Evolutionary conservation across 176 grass and related monocot genomes (phyloP).

Genomic region (Secale cereale): DNA sequence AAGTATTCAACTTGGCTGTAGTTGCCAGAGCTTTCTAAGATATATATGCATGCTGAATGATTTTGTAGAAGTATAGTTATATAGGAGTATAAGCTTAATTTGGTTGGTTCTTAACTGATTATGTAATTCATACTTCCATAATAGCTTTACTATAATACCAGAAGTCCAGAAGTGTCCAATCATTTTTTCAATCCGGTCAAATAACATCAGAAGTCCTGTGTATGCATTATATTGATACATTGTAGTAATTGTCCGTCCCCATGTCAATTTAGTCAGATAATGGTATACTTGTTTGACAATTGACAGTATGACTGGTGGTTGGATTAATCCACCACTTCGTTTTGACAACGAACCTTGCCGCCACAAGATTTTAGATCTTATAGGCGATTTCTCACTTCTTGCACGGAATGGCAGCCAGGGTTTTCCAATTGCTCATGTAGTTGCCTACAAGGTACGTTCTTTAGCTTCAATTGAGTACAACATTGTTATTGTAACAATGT

Average conservation of each 20-base stretch:
- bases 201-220: neutral
- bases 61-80: neutral
- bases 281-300: slow-evolving; percentile 19
- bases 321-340: slow-evolving; percentile 81
- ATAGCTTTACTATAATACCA: neutral
- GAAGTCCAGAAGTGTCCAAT: neutral
- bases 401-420: slow-evolving; percentile 83
- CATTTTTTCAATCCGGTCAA: neutral
- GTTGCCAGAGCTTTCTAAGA: slow-evolving; percentile 1
- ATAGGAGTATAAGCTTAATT: neutral
- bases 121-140: neutral
- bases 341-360: slow-evolving; percentile 83
- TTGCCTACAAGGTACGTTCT: slow-evolving; percentile 85
- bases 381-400: slow-evolving; percentile 90
- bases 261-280: slow-evolving; percentile 24
- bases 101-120: neutral
- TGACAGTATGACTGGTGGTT: slow-evolving; percentile 67
- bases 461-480: neutral
- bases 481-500: neutral
- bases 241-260: neutral
- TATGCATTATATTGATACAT: neutral
- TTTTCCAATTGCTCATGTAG: slow-evolving; percentile 68
- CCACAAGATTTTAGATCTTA: slow-evolving; percentile 91
- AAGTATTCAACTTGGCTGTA: neutral
- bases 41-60: neutral